Conservation (phyloP, 345 rosid species). For the sweet orange (Citrus sinensis) region DVS_A1.0 CM039162.1:24970501-24971000, state of each 20-base stretch:
- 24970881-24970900: background rate
- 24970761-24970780: conserved; percentile 11
- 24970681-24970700: background rate
- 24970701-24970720: background rate
- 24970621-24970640: conserved; percentile 15
- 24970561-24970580: conserved; percentile 98
- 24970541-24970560: conserved; percentile 93
- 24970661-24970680: conserved; percentile 3
- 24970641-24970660: background rate
- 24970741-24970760: background rate
- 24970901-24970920: background rate
- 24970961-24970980: conserved; percentile 77
- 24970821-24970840: background rate
- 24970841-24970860: background rate
- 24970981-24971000: conserved; percentile 83
- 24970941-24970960: background rate
- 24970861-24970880: background rate
- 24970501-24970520: conserved; percentile 43
- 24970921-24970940: background rate
- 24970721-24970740: background rate
- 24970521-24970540: conserved; percentile 88
- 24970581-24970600: conserved; percentile 82
- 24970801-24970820: background rate
- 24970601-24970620: conserved; percentile 70
- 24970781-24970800: background rate